phyloP scores from a whole-genome alignment of 768 basidiomycete genomes.

The Lepiota subincarnata region DNA sequence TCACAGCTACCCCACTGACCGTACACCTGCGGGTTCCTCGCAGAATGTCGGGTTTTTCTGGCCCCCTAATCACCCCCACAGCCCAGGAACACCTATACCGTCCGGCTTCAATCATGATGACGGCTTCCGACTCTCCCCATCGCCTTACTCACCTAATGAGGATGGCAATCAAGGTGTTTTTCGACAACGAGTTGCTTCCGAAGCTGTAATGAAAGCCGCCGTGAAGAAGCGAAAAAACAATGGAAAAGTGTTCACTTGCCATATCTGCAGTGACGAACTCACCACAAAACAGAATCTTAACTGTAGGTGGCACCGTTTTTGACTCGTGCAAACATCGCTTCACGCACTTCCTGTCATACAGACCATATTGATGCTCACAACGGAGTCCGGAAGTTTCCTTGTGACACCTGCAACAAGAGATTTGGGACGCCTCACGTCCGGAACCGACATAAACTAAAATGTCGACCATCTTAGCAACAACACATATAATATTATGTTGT shows the following conservation, averaged over 20 bases:
- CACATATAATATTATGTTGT: background rate
- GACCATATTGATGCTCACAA: constrained; percentile 4
- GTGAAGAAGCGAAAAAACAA: constrained; percentile 7
- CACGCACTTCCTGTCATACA: background rate
- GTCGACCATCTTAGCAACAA: background rate
- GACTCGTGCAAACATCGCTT: background rate
- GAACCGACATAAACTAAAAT: constrained; percentile 4
- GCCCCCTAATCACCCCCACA: background rate
- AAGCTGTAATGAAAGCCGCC: constrained; percentile 4
- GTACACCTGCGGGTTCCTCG: background rate
- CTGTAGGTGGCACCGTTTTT: background rate
- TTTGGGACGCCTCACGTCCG: constrained; percentile 13
- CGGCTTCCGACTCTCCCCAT: background rate
- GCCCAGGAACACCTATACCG: too few relatives aligned
- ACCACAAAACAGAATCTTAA: constrained; percentile 11
- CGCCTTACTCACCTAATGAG: background rate
- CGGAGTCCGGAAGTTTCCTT: constrained; percentile 4
- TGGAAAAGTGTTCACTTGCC: constrained; percentile 5
- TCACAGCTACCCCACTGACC: too few relatives aligned
- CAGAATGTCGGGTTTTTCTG: too few relatives aligned
- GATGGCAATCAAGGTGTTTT: background rate
- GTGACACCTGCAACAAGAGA: constrained; percentile 3
- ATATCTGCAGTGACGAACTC: background rate
- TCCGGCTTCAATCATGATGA: too few relatives aligned
- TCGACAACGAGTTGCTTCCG: constrained; percentile 4